Base-by-base conservation (phyloP, 345 rosid genomes). In the Stellera chamaejasme region DNA sequence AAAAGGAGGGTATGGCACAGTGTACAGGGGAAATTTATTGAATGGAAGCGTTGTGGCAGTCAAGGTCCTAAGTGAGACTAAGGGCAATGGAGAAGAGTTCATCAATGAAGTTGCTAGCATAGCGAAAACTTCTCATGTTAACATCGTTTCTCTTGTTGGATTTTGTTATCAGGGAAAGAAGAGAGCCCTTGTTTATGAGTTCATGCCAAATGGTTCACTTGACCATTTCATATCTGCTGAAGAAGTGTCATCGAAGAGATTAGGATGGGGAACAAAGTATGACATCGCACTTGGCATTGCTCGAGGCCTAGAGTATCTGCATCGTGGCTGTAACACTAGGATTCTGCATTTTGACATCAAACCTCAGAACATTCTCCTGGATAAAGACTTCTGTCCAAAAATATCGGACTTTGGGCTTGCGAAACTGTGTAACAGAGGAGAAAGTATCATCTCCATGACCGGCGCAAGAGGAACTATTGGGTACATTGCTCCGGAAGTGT, bases 391-490 rank as follows among this genome's bases (percentile, higher is more conserved):
- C 13, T 32, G 11, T 11, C 80, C 84, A 1, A 79, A 79, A 14
- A 75, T 79, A 9, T 70, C 78, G 0, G 87, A 82, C 52, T 82
- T 82, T 5, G 80, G 87, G 0, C 84, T 82, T 8, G 75, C 87
- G 10, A 77, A 79, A 53, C 62, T 69, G 6, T 74, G 79, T 27
- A 49, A 55, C 43, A 69, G 41, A 36, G 65, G 59, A 43, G 79
- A 66, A 6, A 77, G 79, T 28, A 41, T 64, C 6, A 16, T 79
- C 5, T 70, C 88, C 0, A 12, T 69, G 36, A 58, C 49, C 66
- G 1, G 64, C 5, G 60, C 70, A 1, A 66, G 84, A 64, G 84
- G 88, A 12, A 77, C 82, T 0, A 46, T 62, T 2, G 82, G 80
- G 0, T 82, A 79, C 50, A 79, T 77, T 46, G 87, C 87, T 46